These are phyloP conservation scores for Esteya vermicola DNA, from an alignment of 2,329 filamentous ascomycete genomes.

Conservation along the genomic window DNA sequence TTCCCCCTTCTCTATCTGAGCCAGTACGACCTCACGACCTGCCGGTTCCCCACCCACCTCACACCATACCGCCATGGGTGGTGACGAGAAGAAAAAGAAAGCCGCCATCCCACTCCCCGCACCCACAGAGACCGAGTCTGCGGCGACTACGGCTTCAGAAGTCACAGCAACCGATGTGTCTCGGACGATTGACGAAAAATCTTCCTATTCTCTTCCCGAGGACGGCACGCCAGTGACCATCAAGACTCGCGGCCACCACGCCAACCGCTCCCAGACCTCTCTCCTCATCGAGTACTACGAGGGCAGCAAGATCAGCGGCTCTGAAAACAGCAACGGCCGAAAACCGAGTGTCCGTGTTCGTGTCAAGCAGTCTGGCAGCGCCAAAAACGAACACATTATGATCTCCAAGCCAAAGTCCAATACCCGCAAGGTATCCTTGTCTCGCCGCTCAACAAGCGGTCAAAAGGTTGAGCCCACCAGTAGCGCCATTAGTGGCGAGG, in stretches of 20 bases:
- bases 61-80: conserved; percentile 14
- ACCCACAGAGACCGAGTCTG: conserved; percentile 58
- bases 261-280: conserved; percentile 66
- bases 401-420: conserved; percentile 64
- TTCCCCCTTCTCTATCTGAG: background rate
- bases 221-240: conserved; percentile 90
- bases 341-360: conserved; percentile 69
- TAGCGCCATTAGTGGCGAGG: conserved; percentile 18
- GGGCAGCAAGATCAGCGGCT: conserved; percentile 47
- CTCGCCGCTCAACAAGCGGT: conserved; percentile 30
- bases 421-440: conserved; percentile 46
- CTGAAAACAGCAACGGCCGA: conserved; percentile 43
- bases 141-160: conserved; percentile 10
- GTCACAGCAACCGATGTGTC: conserved; percentile 42
- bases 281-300: conserved; percentile 94
- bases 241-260: conserved; percentile 52
- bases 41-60: too few relatives aligned
- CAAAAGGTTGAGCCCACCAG: conserved; percentile 30
- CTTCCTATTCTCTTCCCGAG: conserved; percentile 67
- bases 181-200: conserved; percentile 52
- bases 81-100: conserved; percentile 32
- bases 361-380: conserved; percentile 64
- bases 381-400: conserved; percentile 63
- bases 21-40: too few relatives aligned
- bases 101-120: conserved; percentile 50